Conservation (phyloP, 352 stramenopile species). For the Pilasporangium apinafurcum region DNA sequence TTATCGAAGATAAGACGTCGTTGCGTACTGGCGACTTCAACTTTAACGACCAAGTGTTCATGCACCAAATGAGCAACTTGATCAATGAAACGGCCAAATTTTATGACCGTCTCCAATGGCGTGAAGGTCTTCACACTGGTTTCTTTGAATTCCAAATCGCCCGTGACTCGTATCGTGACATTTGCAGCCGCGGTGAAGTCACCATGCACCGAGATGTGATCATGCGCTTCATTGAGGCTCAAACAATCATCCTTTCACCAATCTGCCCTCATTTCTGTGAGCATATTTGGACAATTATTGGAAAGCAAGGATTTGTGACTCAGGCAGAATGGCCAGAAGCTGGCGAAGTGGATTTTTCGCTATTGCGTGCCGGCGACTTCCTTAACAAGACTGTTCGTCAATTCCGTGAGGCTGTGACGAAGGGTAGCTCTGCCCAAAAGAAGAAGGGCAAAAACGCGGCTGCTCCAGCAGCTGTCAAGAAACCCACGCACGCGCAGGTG, state of each 20-base stretch:
- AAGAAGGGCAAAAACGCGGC: constrained; percentile 91
- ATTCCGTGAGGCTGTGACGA: constrained; percentile 85
- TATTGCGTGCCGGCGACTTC: constrained; percentile 92
- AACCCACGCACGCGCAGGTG: constrained; percentile 82
- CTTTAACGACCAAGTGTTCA: constrained; percentile 94
- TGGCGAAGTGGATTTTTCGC: constrained; percentile 88
- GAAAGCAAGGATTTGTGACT: constrained; percentile 90
- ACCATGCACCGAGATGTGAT: constrained; percentile 92
- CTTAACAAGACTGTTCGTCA: constrained; percentile 88
- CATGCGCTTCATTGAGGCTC: constrained; percentile 90
- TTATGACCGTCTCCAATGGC: constrained; percentile 91
- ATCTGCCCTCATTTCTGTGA: constrained; percentile 95
- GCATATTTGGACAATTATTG: constrained; percentile 90
- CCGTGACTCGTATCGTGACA: constrained; percentile 97
- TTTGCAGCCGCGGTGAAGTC: constrained; percentile 79
- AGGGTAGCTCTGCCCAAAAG: constrained; percentile 51
- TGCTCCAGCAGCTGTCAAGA: constrained; percentile 69
- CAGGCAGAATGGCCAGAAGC: constrained; percentile 83
- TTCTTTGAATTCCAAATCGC: constrained; percentile 99
- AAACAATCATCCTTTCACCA: constrained; percentile 93
- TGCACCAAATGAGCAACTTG: constrained; percentile 97
- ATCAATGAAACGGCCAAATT: constrained; percentile 87
- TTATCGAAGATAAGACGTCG: constrained; percentile 80
- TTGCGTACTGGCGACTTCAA: constrained; percentile 73
- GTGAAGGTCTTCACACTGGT: constrained; percentile 96